These are phyloP conservation scores for Periconia sp. DNA, from an alignment of 2,329 filamentous ascomycete species.

Conservation along the genomic window DNA sequence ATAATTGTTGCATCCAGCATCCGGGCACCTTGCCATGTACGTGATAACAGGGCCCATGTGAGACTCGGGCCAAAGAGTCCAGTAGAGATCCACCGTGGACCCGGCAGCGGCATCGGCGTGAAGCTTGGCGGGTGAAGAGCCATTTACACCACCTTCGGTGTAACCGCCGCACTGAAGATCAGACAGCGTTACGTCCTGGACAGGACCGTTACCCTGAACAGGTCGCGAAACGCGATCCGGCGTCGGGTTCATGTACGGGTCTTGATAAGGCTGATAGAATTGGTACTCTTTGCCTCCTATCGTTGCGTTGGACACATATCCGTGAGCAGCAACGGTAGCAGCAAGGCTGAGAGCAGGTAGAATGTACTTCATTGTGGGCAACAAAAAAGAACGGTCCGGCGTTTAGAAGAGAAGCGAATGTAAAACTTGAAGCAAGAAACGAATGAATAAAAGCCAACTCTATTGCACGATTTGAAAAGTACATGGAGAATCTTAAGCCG, in stretches of 20 bases:
- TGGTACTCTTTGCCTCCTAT: conserved; percentile 38
- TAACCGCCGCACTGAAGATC: conserved; percentile 65
- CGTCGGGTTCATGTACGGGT: conserved; percentile 39
- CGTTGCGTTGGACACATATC: conserved; percentile 42
- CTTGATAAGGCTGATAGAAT: conserved; percentile 44
- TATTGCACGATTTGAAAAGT: conserved; percentile 23
- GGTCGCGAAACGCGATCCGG: conserved; percentile 63
- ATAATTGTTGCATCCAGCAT: conserved; percentile 57
- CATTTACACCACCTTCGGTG: conserved; percentile 54
- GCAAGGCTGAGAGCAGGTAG: conserved; percentile 32
- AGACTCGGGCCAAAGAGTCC: conserved; percentile 59
- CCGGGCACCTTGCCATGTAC: conserved; percentile 66
- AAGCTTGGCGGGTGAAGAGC: conserved; percentile 61
- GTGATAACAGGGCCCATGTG: conserved; percentile 63
- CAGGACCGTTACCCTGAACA: conserved; percentile 65
- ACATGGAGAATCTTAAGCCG: conserved; percentile 27
- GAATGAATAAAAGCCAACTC: conserved; percentile 22
- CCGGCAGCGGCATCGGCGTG: conserved; percentile 62
- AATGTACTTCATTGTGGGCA: conserved; percentile 41
- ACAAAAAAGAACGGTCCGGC: conserved; percentile 13
- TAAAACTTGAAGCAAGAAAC: conserved; percentile 7
- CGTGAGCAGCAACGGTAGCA: conserved; percentile 39
- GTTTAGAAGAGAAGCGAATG: conserved; percentile 6
- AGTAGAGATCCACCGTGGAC: conserved; percentile 59
- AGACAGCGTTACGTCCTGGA: conserved; percentile 58